These are phyloP conservation scores for Tulasnella sp. DNA, from an alignment of 768 basidiomycete genomes.

Conservation along the genomic window DNA sequence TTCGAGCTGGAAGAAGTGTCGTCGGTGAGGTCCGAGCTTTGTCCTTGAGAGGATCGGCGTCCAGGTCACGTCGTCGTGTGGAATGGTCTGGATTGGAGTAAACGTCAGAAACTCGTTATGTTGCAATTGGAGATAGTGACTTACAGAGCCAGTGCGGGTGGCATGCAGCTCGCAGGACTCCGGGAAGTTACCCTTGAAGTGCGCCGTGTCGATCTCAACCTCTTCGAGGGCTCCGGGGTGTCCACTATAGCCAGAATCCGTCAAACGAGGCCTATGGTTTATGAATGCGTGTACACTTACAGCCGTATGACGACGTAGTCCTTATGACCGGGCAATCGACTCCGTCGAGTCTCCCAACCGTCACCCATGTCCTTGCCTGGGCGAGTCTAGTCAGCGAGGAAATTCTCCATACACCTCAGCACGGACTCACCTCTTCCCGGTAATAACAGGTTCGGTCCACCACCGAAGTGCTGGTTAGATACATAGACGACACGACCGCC, in stretches of 20 bases:
- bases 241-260: slow-evolving; percentile 38
- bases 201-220: slow-evolving; percentile 84
- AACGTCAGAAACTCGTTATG: not conserved
- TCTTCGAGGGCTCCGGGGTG: slow-evolving; percentile 56
- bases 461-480: slow-evolving; percentile 93
- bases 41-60: slow-evolving; percentile 57
- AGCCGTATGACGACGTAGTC: slow-evolving; percentile 89
- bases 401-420: not conserved
- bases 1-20: slow-evolving; percentile 80
- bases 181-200: slow-evolving; percentile 95
- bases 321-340: slow-evolving; percentile 62
- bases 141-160: slow-evolving; percentile 27
- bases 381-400: not conserved
- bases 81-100: not conserved
- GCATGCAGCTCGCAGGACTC: slow-evolving; percentile 76
- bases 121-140: slow-evolving; percentile 3
- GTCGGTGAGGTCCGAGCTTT: slow-evolving; percentile 78
- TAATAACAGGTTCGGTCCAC: slow-evolving; percentile 80
- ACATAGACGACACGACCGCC: slow-evolving; percentile 75
- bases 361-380: slow-evolving; percentile 86
- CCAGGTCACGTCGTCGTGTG: slow-evolving; percentile 40
- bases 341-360: slow-evolving; percentile 97
- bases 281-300: slow-evolving; percentile 34
- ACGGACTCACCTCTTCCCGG: slow-evolving; percentile 60
- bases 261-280: not conserved